These are phyloP conservation scores for Auxenochlorella protothecoides DNA, from an alignment of 139 green algal species.

Conservation along the genomic window DNA sequence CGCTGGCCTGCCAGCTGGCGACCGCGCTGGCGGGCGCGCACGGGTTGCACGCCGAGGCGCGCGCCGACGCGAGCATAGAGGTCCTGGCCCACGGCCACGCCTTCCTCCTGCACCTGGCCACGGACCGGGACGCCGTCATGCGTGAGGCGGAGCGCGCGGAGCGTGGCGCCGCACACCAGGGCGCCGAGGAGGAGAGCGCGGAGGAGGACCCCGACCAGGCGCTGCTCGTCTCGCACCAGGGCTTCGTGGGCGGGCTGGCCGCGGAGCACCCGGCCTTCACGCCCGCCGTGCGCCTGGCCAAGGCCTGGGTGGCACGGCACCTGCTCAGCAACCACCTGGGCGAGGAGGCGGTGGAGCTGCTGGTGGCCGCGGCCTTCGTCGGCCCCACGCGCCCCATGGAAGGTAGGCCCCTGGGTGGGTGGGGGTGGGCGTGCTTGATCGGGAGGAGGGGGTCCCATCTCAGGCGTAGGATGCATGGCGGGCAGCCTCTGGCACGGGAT, in stretches of 20 bases:
- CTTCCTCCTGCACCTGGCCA: slow-evolving; percentile 54
- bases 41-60: slow-evolving; percentile 29
- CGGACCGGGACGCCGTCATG: slow-evolving; percentile 41
- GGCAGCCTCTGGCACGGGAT: too few species aligned
- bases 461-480: too few species aligned
- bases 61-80: slow-evolving; percentile 47
- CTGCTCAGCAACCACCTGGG: slow-evolving; percentile 34
- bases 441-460: too few species aligned
- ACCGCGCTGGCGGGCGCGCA: slow-evolving; percentile 29
- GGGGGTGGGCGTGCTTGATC: too few species aligned
- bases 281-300: slow-evolving; percentile 37
- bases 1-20: slow-evolving; percentile 61
- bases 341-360: slow-evolving; percentile 57
- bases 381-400: not conserved
- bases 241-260: slow-evolving; percentile 30
- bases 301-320: slow-evolving; percentile 55
- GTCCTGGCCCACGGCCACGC: slow-evolving; percentile 66
- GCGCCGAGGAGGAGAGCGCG: not conserved
- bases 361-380: slow-evolving; percentile 44
- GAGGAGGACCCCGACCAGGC: slow-evolving; percentile 15
- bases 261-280: slow-evolving; percentile 43
- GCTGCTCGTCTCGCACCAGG: slow-evolving; percentile 51
- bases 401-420: not conserved
- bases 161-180: not conserved
- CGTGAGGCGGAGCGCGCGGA: slow-evolving; percentile 5